Conservation (phyloP, 2,329 filamentous ascomycete genomes). For the Fusarium sp. region DNA sequence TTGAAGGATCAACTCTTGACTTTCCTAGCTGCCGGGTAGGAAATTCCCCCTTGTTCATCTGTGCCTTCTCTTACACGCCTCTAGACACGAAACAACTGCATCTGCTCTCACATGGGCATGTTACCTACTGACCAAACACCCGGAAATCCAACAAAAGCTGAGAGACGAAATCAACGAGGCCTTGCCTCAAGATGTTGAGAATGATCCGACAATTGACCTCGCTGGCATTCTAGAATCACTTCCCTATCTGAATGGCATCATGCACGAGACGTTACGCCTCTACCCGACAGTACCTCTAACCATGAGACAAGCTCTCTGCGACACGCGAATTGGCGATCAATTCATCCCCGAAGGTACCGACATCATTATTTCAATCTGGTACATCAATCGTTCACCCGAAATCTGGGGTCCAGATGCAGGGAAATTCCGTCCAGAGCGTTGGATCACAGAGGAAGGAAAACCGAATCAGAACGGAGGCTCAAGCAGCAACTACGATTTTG, state of each 20-base stretch:
- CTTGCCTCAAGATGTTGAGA: not conserved
- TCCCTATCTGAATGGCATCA: conserved; percentile 76
- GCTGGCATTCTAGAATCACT: conserved; percentile 70
- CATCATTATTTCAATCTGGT: conserved; percentile 68
- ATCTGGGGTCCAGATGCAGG: conserved; percentile 77
- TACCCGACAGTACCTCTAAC: conserved; percentile 76
- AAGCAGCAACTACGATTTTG: conserved; percentile 74
- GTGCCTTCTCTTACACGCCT: not conserved
- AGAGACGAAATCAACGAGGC: conserved; percentile 25
- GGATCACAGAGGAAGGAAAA: conserved; percentile 64
- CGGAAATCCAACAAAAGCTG: conserved; percentile 31
- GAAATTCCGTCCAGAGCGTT: conserved; percentile 77
- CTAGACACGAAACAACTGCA: conserved; percentile 37
- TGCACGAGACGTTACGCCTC: conserved; percentile 75
- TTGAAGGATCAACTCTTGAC: conserved; percentile 68
- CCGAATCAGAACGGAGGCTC: conserved; percentile 76
- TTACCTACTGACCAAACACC: conserved; percentile 34
- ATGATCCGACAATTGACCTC: conserved; percentile 55
- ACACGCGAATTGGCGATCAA: conserved; percentile 69
- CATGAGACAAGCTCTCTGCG: conserved; percentile 67
- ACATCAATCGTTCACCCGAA: conserved; percentile 71
- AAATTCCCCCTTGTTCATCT: fast-evolving
- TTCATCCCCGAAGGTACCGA: conserved; percentile 74
- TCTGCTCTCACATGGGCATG: conserved; percentile 39
- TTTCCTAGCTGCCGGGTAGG: conserved; percentile 58